phyloP scores from a whole-genome alignment of 2,329 filamentous ascomycete genomes.

The Hymenoscyphus albidus region DNA sequence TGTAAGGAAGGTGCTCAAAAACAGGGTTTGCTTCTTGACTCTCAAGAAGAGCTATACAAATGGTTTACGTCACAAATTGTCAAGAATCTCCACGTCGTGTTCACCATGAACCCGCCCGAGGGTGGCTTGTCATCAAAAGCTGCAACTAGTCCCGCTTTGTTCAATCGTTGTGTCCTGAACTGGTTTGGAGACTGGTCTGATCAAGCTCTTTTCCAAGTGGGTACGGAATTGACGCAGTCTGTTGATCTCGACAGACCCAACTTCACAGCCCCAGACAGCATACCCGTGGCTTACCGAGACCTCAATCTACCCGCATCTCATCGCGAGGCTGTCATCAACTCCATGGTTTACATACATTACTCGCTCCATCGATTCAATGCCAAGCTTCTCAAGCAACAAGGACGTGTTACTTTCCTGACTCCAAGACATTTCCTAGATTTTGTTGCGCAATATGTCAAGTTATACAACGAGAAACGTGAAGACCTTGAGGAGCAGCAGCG shows the following conservation, averaged over 20 bases:
- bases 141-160: conserved; percentile 93
- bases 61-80: conserved; percentile 99
- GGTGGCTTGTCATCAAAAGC: conserved; percentile 93
- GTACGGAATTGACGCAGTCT: conserved; percentile 91
- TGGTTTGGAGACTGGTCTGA: conserved; percentile 99
- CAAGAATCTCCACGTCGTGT: conserved; percentile 97
- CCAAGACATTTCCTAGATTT: conserved; percentile 97
- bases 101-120: conserved; percentile 99
- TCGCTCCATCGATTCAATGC: conserved; percentile 87
- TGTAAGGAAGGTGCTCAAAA: conserved; percentile 98
- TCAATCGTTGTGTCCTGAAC: conserved; percentile 99
- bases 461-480: conserved; percentile 98
- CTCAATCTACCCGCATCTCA: conserved; percentile 82
- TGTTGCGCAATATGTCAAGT: conserved; percentile 92
- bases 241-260: conserved; percentile 87
- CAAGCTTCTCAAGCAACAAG: conserved; percentile 86
- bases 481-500: conserved; percentile 98
- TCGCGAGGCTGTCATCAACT: conserved; percentile 88
- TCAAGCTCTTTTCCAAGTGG: conserved; percentile 96
- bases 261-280: conserved; percentile 82
- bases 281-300: conserved; percentile 87
- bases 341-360: conserved; percentile 98
- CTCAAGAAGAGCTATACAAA: conserved; percentile 98
- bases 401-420: conserved; percentile 87
- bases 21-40: conserved; percentile 91